Evolutionary conservation across 148 eudicot genomes (phyloP).

Genomic region (Arctostaphylos glauca): DNA sequence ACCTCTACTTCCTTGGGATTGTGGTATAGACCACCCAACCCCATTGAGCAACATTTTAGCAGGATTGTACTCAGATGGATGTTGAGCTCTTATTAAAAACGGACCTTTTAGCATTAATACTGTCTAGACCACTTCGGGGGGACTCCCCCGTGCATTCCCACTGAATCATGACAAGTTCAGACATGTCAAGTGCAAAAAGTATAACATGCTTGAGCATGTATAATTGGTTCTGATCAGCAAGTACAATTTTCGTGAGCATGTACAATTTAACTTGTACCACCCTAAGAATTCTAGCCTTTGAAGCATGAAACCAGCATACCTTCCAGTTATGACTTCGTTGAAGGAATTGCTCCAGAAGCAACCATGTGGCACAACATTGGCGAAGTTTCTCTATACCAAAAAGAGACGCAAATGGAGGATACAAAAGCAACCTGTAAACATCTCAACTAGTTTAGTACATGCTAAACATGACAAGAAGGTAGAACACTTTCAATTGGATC

Average conservation of each 20-base stretch:
- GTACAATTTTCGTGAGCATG: background rate
- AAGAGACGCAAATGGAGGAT: conserved; percentile 88
- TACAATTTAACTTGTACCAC: background rate
- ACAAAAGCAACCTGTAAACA: conserved; percentile 69
- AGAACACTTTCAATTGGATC: conserved; percentile 6
- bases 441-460: conserved; percentile 18
- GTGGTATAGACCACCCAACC: conserved; percentile 93
- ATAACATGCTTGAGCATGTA: background rate
- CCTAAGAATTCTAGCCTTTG: background rate
- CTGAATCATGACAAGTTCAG: conserved; percentile 47
- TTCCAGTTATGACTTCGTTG: conserved; percentile 76
- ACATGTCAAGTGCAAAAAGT: conserved; percentile 15
- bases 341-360: conserved; percentile 92
- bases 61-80: conserved; percentile 52
- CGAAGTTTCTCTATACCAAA: conserved; percentile 97
- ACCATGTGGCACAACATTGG: conserved; percentile 92
- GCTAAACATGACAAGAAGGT: conserved; percentile 9
- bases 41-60: conserved; percentile 77
- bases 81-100: conserved; percentile 40
- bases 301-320: conserved; percentile 43
- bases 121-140: conserved; percentile 46
- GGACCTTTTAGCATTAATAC: conserved; percentile 35
- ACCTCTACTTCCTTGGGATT: conserved; percentile 60
- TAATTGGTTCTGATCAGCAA: background rate
- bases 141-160: conserved; percentile 80